Evolutionary conservation across 2,329 filamentous ascomycete genomes (phyloP).

Genomic region (Hypocreales sp.): DNA sequence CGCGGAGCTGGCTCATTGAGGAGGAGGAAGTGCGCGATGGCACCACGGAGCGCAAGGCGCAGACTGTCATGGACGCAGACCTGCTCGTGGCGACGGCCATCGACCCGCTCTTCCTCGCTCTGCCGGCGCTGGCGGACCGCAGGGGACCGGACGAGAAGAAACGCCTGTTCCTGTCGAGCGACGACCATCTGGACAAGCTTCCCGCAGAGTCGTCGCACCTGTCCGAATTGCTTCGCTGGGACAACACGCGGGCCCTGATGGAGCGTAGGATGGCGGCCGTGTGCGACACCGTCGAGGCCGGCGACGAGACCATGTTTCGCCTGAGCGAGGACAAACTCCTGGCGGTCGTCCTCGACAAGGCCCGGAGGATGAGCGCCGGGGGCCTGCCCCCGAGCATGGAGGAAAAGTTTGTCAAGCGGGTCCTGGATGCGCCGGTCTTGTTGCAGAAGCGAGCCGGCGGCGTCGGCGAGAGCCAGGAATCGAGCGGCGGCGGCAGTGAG

Average conservation of each 20-base stretch:
- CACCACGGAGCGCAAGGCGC: constrained; percentile 7
- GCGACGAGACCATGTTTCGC: constrained; percentile 74
- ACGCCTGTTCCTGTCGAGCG: constrained; percentile 50
- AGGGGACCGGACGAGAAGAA: constrained; percentile 33
- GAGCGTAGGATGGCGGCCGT: constrained; percentile 52
- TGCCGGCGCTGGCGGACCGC: constrained; percentile 47
- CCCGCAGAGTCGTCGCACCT: constrained; percentile 40
- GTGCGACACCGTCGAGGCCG: constrained; percentile 72
- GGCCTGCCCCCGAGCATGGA: constrained; percentile 70
- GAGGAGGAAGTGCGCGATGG: constrained; percentile 7
- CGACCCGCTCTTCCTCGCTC: constrained; percentile 70
- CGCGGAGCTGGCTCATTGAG: constrained; percentile 48
- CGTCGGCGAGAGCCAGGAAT: constrained; percentile 3
- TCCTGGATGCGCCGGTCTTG: constrained; percentile 61
- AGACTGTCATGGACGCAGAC: constrained; percentile 49
- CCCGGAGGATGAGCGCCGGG: constrained; percentile 45
- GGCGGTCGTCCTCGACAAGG: constrained; percentile 52
- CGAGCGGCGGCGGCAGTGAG: no score
- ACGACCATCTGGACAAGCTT: constrained; percentile 57
- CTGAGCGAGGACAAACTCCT: constrained; percentile 59
- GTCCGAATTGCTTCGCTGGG: constrained; percentile 35
- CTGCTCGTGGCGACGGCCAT: constrained; percentile 73
- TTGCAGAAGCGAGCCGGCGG: constrained; percentile 44
- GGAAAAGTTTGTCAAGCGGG: constrained; percentile 63
- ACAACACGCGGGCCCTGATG: constrained; percentile 32